Conservation (phyloP, 768 basidiomycete species). For the Rhizopogon roseolus region DNA sequence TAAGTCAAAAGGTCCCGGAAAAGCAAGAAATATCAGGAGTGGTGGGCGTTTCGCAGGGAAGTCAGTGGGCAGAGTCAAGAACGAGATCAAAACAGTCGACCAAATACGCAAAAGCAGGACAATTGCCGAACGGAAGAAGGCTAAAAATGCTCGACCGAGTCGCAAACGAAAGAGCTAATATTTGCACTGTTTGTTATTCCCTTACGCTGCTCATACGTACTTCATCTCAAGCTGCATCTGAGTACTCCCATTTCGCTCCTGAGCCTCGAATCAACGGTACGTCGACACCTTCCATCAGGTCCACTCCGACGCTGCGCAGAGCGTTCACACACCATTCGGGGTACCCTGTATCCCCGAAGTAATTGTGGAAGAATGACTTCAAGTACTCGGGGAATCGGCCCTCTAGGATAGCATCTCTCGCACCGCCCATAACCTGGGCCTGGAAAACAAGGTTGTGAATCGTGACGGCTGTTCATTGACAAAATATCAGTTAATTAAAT, state of each 20-base stretch:
- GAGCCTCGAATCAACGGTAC: slow-evolving; percentile 51
- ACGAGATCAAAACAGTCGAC: slow-evolving; percentile 80
- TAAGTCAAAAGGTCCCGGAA: slow-evolving; percentile 23
- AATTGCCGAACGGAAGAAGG: slow-evolving; percentile 56
- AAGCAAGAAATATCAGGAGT: slow-evolving; percentile 26
- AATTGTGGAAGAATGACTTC: slow-evolving; percentile 66
- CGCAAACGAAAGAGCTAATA: slow-evolving; percentile 26
- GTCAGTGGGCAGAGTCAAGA: slow-evolving; percentile 60
- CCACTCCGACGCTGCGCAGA: slow-evolving; percentile 75
- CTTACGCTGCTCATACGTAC: background rate
- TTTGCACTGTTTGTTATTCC: background rate
- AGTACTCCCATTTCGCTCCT: slow-evolving; percentile 82
- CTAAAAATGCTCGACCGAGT: slow-evolving; percentile 78
- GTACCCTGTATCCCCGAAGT: slow-evolving; percentile 75
- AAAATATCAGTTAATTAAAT: slow-evolving; percentile 1
- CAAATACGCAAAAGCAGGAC: slow-evolving; percentile 81
- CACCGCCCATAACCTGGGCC: slow-evolving; percentile 83
- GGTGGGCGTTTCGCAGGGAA: slow-evolving; percentile 53
- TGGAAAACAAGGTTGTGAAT: slow-evolving; percentile 84
- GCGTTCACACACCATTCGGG: slow-evolving; percentile 90
- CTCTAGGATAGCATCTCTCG: slow-evolving; percentile 73
- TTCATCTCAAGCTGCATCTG: slow-evolving; percentile 29
- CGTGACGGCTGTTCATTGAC: slow-evolving; percentile 54
- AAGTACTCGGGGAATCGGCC: slow-evolving; percentile 79
- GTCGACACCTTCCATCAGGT: slow-evolving; percentile 57